Base-by-base conservation (phyloP, 78 protist genomes). In the Dictyostelium capitatum region DNA sequence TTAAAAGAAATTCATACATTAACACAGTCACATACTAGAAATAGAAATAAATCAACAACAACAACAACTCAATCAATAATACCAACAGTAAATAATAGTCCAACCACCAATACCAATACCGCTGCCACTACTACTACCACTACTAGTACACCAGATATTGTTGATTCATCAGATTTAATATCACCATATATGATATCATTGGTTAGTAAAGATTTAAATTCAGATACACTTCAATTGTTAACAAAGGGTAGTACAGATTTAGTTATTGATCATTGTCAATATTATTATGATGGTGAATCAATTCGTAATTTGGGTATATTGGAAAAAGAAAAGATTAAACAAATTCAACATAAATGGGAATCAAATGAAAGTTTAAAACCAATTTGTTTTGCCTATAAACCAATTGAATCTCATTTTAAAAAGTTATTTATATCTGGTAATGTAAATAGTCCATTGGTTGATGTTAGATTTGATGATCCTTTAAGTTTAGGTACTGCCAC, bases 221-320 rank as follows among this genome's bases (percentile, higher is more conserved):
- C 83, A 6, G 95, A 83, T 17, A 83, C 95, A 3, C 78, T 91
- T 4, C 95, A 91, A 59, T 46, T 91, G 1, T 57, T 91, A 51
- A 70, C 90, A 0, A 91, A 91, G 25, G 95, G 95, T 41, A 91
- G 95, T 30, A 82, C 95, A 1, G 92, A 91, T 20, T 54, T 91
- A 20, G 81, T 91, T 14, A n/a, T 91, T 14, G 90, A 91, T n/a
- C 89, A 91, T 32, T 91, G 95, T 59, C 84, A 59, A 12, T 78
- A 56, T 6, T 91, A 91, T 51, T 91, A 81, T 56, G 95, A 91
- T 47, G 95, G 95, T 41, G 90, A 80, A 47, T 72, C 80, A 14
- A 77, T 91, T 25, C 28, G 51, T 32, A 43, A 15, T 41, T 64
- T 87, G 0, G 79, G 37, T 14, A 84, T 77, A 12, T 23, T n/a